Evolutionary conservation across 2,329 filamentous ascomycete species (phyloP).

Genomic region (Botrytis paeoniae): DNA sequence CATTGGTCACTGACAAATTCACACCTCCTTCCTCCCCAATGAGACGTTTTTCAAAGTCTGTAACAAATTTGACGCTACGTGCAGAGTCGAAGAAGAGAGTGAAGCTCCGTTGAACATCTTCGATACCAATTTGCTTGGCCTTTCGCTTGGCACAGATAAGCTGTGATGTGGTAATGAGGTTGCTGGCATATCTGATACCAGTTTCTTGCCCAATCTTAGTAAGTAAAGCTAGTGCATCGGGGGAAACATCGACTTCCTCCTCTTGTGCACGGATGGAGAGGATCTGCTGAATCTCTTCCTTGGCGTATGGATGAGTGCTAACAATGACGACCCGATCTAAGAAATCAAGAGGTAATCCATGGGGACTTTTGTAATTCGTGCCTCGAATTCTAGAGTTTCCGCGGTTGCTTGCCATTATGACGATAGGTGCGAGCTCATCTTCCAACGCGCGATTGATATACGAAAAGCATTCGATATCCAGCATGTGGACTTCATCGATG

Average conservation of each 20-base stretch:
- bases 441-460: slow-evolving; percentile 97
- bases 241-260: slow-evolving; percentile 88
- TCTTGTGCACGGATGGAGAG: slow-evolving; percentile 89
- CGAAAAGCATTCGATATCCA: slow-evolving; percentile 98
- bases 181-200: slow-evolving; percentile 92
- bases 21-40: slow-evolving; percentile 85
- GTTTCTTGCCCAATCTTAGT: slow-evolving; percentile 95
- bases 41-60: slow-evolving; percentile 85
- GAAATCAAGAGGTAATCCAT: slow-evolving; percentile 93
- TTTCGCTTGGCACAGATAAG: slow-evolving; percentile 82
- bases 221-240: slow-evolving; percentile 85
- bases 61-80: slow-evolving; percentile 86
- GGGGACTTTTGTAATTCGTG: slow-evolving; percentile 88
- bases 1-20: slow-evolving; percentile 59
- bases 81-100: slow-evolving; percentile 87
- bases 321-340: slow-evolving; percentile 95
- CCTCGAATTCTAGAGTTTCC: slow-evolving; percentile 89
- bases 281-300: slow-evolving; percentile 89
- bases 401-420: slow-evolving; percentile 99
- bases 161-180: slow-evolving; percentile 92
- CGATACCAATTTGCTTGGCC: slow-evolving; percentile 76
- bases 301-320: slow-evolving; percentile 79
- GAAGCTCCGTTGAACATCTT: slow-evolving; percentile 92
- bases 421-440: slow-evolving; percentile 89
- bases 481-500: slow-evolving; percentile 99